Evolutionary conservation across 2,329 filamentous ascomycete species (phyloP), one percentile per base, ranked within the genome.

Genomic region (Aspergillus sojae): DNA sequence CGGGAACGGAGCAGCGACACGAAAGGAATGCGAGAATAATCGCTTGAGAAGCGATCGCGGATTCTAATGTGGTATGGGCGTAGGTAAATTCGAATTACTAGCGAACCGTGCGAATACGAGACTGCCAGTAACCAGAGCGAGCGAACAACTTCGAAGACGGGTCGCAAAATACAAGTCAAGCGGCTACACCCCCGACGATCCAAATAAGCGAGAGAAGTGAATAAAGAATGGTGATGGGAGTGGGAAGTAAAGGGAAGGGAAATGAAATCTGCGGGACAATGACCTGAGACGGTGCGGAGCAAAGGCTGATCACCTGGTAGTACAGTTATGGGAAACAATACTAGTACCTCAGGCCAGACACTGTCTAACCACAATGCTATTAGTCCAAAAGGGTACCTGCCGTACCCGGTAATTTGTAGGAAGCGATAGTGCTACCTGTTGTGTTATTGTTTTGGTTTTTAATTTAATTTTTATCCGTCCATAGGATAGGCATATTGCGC

Each of bases 251-350:
- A 26, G 39, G 50, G 10, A 45, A 16, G 41, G 28, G 57, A 57
- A 52, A 52, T 53, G 36, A 39, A 53, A 50, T 57, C 36, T 34
- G 60, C 45, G 54, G 60, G 32, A 57, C 53, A 53, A 54, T 58
- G 10, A 45, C 36, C 39, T 30, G 58, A 32, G 50, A 48, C 39
- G 26, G 58, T 36, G 48, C 48, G 48, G 46, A 54, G 46, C 36
- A 53, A 39, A 30, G 16, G 30, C 30, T 39, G 52, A 55, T 55
- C 52, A 55, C 32, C 52, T 55, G 52, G 52, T 55, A 32, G 52
- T 26, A 36, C n/a, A 36, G 36, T 54, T 39, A 39, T 26, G n/a
- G n/a, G 30, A 36, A 55, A 39, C 36, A 54, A 10, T 34, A 36
- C 52, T 19, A 28, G 26, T 28, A 55, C 52, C 52, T 36, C 34